Base-by-base conservation (phyloP, 108 stramenopile genomes). In the Cylindrotheca closterium region DNA sequence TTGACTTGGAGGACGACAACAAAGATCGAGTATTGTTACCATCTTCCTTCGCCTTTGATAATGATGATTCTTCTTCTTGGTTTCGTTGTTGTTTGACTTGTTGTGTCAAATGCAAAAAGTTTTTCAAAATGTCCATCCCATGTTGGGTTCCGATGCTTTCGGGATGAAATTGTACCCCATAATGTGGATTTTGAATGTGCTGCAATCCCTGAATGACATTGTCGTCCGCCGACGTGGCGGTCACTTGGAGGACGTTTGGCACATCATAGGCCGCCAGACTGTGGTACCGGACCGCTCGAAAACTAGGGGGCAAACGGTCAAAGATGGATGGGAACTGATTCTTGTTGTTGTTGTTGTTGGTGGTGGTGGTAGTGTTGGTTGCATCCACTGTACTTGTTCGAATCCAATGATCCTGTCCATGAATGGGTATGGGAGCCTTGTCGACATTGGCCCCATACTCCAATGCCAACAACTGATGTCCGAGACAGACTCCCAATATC, bases 141-240 rank as follows among this genome's bases (percentile, higher is more conserved):
- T 74, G 63, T 23, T 80, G 77, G 15, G 96, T 93, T 23, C 95
- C 92, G 57, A 97, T 89, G 25, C 79, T 82, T 87, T 97, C 96
- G 12, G 96, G 96, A 68, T 97, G 96, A 73, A 97, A 97, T 63
- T 97, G 96, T 27, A 97, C 89, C 32, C 96, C 96, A 78, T 86
- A 94, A 56, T 96, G 94, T 27, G 95, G 96, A 70, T 77, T 57
- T 1, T 46, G 34, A 21, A 51, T 63, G 75, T 95, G 94, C 30
- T 79, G 68, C 49, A 97, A 54, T 23, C 75, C 95, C 90, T 96
- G 96, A 48, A 87, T 76, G 28, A 92, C 76, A 27, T 55, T 27
- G 24, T 74, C 69, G 45, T 60, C 51, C 18, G 67, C 55, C 7
- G 55, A 63, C 15, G 49, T 37, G 8, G 65, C 72, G 5, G 65